Base-by-base conservation (phyloP, 1,139 yeast species). In the Schizosaccharomyces versatilis region DNA sequence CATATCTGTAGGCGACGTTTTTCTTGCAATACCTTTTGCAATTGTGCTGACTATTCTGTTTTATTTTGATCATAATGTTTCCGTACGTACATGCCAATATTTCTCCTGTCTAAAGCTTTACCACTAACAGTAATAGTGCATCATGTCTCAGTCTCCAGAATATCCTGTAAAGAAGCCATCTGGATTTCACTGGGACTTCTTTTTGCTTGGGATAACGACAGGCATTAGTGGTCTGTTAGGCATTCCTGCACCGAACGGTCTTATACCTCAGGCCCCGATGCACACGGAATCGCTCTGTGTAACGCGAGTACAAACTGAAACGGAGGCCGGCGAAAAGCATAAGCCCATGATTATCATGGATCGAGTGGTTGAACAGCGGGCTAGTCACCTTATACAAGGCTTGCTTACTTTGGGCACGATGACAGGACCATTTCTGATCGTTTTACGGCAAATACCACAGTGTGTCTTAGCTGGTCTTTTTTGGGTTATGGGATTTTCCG, bases 211-310 rank as follows among this genome's bases (percentile, higher is more conserved):
- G 0, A 64, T 84, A 10, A 82, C 90, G 5, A 90, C 97, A 0
- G 94, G 95, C 0, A 65, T 88, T 1, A 73, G 95, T 2, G 97
- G 97, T 0, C 67, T 88, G 0, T 64, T 90, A 10, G 98, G 98
- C 0, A 73, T 90, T 1, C 98, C 97, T 0, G 86, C 96, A 1
- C 97, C 97, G 0, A 90, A 90, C 67, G 98, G 98, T 0, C 71
- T 90, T 42, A 88, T 90, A 48, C 98, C 98, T 0, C 98, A 90
- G 66, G 97, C 97, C 0, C 98, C 97, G 0, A 67, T 90, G 49
- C 98, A 90, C 63, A 86, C 97, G 0, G 76, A 74, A 55, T 79
- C 95, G 0, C 68, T 90, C 41, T 77, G 85, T 49, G 80, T 84
- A 3, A 75, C 73, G 59, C 76, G 77, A 58, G 67, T 68, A 53